Evolutionary conservation across 2,329 filamentous ascomycete species (phyloP), one percentile per base, ranked within the genome.

Genomic region (Clonostachys solani): DNA sequence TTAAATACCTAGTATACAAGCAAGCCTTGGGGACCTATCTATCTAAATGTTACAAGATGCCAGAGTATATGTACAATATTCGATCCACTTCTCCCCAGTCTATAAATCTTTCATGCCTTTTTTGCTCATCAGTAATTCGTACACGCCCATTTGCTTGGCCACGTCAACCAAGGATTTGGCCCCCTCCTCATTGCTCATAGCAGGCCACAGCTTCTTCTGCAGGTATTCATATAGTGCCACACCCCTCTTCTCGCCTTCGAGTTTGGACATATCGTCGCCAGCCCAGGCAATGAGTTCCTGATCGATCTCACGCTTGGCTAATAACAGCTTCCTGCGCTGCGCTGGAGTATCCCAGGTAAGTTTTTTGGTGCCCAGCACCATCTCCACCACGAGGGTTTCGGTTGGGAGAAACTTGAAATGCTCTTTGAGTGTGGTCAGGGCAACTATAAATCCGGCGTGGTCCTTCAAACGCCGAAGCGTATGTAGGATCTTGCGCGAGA

Each of bases 401-500:
- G 73, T 58, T 3, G 72, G 72, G 5, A 65, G 50, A 53, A 74
- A 77, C 29, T 61, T 53, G 50, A 77, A 74, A 5, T 69, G 46
- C 34, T 69, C 63, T 40, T 66, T 66, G 23, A 78, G 61, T 17
- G 68, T 63, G 23, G 67, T 63, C 42, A 75, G 65, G 9, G 74
- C 72, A 6, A 76, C 63, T 40, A 77, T 56, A 44, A 77, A 62
- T 42, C 75, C 75, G 6, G 64, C 54, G n/a, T 57, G 54, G 51
- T 78, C 75, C 19, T 63, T 53, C 5, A 75, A 54, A 33, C 69
- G 68, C 42, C 74, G 73, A 59, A 78, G 77, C 1, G 73, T 73
- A 55, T 78, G 75, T 12, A 78, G 58, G 16, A 77, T 68, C 53
- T 69, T 74, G 51, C 73, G 71, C 8, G 70, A 74, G 18, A 80